A percentile compares a stretch with the other conserved stretches of the same genome.
Conservation (phyloP, 2,329 filamentous ascomycete genomes). For the Gliomastix tumulicola region DNA sequence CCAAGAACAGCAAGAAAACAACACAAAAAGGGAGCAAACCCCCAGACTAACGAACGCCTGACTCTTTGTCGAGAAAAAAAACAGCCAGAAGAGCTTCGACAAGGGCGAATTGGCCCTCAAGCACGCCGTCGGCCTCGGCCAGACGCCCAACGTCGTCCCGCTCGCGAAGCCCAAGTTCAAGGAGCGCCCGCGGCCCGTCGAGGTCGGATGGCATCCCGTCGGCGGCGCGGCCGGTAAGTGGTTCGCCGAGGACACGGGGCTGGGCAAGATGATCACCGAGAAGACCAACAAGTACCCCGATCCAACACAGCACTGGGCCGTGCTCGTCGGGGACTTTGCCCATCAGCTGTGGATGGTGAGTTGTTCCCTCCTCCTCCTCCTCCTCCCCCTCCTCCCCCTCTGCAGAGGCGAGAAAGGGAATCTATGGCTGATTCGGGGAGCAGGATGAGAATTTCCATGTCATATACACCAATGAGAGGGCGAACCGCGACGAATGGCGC, state of each 20-base stretch:
- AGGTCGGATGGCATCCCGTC: constrained; percentile 53
- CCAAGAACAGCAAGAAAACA: no score
- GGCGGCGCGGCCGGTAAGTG: constrained; percentile 49
- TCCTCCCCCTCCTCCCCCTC: background rate
- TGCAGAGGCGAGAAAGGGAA: background rate
- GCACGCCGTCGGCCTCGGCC: constrained; percentile 23
- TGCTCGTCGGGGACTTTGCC: constrained; percentile 46
- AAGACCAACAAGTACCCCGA: constrained; percentile 48
- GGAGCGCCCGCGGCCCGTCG: constrained; percentile 27
- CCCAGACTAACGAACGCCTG: background rate
- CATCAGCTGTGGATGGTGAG: constrained; percentile 55
- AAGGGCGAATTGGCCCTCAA: constrained; percentile 27
- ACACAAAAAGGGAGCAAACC: no score
- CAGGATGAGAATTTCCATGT: constrained; percentile 48
- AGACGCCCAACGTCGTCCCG: constrained; percentile 21
- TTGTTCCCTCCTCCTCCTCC: no score
- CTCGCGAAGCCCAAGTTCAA: constrained; percentile 16
- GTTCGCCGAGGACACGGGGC: constrained; percentile 48
- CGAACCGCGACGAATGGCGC: constrained; percentile 39
- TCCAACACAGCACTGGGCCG: constrained; percentile 54
- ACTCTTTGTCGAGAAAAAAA: background rate
- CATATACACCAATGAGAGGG: constrained; percentile 46
- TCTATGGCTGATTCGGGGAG: no score
- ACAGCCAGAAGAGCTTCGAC: constrained; percentile 20
- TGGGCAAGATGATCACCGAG: constrained; percentile 49